Evolutionary conservation across 2,329 filamentous ascomycete genomes (phyloP).

Genomic region (Aspergillus ochraceus): DNA sequence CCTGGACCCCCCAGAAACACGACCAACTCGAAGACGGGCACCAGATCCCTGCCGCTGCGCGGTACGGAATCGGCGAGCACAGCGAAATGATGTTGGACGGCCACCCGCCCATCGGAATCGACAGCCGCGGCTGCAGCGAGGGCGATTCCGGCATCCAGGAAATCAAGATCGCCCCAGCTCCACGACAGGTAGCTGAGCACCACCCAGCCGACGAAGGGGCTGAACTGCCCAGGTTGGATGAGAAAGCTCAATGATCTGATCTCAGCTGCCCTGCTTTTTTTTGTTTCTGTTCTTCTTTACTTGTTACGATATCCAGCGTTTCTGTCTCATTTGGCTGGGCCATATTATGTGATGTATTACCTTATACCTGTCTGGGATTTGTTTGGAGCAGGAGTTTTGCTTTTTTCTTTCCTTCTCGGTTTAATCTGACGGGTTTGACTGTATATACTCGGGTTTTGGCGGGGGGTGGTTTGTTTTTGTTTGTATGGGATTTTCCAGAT

Average conservation of each 20-base stretch:
- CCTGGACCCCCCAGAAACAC: slow-evolving; percentile 49
- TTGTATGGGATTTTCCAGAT: slow-evolving; percentile 6
- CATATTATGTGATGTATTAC: slow-evolving; percentile 9
- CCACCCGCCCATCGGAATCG: slow-evolving; percentile 39
- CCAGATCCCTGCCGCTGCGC: slow-evolving; percentile 57
- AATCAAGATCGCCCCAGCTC: slow-evolving; percentile 28
- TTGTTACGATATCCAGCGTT: slow-evolving; percentile 11
- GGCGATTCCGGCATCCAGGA: slow-evolving; percentile 32
- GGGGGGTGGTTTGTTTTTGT: neutral
- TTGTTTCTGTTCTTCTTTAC: slow-evolving; percentile 1
- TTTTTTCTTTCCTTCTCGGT: slow-evolving; percentile 2
- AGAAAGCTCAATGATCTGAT: slow-evolving; percentile 24
- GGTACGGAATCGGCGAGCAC: slow-evolving; percentile 62
- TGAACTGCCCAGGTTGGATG: slow-evolving; percentile 11
- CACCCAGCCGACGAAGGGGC: slow-evolving; percentile 18
- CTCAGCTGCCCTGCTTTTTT: neutral
- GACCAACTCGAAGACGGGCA: slow-evolving; percentile 49
- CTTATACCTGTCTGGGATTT: slow-evolving; percentile 10
- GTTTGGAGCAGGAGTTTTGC: slow-evolving; percentile 11
- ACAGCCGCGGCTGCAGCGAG: slow-evolving; percentile 33
- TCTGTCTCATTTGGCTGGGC: slow-evolving; percentile 12
- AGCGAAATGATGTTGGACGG: slow-evolving; percentile 62
- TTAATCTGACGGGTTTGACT: slow-evolving; percentile 7
- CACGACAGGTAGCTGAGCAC: slow-evolving; percentile 32
- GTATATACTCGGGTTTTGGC: slow-evolving; percentile 15